A percentile compares a stretch with the other conserved stretches of the same genome.
Evolutionary conservation across 2,329 filamentous ascomycete genomes (phyloP).

Genomic region (Orbilia javanica): DNA sequence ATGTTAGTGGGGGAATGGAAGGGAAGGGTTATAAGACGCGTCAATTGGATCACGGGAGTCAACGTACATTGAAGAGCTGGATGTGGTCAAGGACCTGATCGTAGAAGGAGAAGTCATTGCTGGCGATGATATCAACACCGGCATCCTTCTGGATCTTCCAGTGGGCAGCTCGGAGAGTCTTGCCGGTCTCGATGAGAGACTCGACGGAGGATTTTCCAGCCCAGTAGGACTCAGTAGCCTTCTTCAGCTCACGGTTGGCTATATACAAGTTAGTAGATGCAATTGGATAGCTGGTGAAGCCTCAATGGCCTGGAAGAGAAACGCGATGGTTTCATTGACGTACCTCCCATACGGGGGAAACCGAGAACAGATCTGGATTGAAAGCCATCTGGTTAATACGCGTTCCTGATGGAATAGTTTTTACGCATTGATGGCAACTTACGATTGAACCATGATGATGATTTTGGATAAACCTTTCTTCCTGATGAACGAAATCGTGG

Average conservation of each 20-base stretch:
- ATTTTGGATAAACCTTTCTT: slow-evolving; percentile 55
- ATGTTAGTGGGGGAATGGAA: slow-evolving; percentile 60
- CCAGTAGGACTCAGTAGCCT: slow-evolving; percentile 99
- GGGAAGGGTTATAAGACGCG: slow-evolving; percentile 53
- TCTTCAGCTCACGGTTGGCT: slow-evolving; percentile 97
- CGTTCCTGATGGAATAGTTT: neutral
- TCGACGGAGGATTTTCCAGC: slow-evolving; percentile 91
- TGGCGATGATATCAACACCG: slow-evolving; percentile 96
- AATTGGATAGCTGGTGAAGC: slow-evolving; percentile 28
- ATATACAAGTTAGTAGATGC: slow-evolving; percentile 33
- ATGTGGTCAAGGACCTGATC: slow-evolving; percentile 98
- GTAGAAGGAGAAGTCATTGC: slow-evolving; percentile 99
- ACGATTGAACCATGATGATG: slow-evolving; percentile 74
- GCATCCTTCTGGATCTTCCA: slow-evolving; percentile 99
- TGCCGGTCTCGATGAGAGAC: slow-evolving; percentile 92
- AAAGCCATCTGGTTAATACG: slow-evolving; percentile 52
- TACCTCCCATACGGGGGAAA: slow-evolving; percentile 95
- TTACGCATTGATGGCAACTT: slow-evolving; percentile 63
- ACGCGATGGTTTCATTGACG: slow-evolving; percentile 38
- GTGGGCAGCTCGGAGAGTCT: slow-evolving; percentile 95
- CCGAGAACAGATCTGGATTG: slow-evolving; percentile 79
- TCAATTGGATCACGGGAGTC: neutral
- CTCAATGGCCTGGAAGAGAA: slow-evolving; percentile 28
- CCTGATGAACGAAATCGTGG: slow-evolving; percentile 56
- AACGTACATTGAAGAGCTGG: slow-evolving; percentile 67